A percentile compares a stretch with the other conserved stretches of the same genome.
Evolutionary conservation across 805 yeast species (phyloP).

Genomic region (Candida dajiaensis): DNA sequence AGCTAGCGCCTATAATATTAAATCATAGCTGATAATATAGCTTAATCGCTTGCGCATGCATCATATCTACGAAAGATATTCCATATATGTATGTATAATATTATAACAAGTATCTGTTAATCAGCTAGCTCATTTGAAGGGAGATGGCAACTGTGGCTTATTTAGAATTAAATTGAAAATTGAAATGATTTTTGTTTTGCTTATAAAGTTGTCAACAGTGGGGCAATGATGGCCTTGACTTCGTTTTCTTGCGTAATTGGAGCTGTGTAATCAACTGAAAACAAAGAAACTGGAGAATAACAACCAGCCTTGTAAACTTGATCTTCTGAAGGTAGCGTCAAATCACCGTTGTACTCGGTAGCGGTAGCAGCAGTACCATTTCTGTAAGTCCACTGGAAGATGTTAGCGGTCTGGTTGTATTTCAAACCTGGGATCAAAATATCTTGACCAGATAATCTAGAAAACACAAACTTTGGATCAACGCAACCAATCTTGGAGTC

Average conservation of each 20-base stretch:
- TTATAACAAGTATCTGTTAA: too few relatives aligned
- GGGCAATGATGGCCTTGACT: constrained; percentile 12
- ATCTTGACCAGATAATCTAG: constrained; percentile 40
- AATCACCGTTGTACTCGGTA: constrained; percentile 35
- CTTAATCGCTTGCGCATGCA: too few relatives aligned
- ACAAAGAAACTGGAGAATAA: constrained; percentile 39
- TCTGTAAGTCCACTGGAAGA: constrained; percentile 15
- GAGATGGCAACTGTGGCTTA: not conserved
- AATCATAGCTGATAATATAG: too few relatives aligned
- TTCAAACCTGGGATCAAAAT: constrained; percentile 8
- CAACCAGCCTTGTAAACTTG: constrained; percentile 29
- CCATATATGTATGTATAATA: too few relatives aligned
- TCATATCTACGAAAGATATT: too few relatives aligned
- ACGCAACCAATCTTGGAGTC: constrained; percentile 32
- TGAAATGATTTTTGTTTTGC: not conserved
- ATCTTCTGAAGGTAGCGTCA: constrained; percentile 38
- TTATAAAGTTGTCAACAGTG: not conserved
- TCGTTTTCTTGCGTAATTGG: constrained; percentile 10
- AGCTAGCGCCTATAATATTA: too few relatives aligned
- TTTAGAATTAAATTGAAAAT: not conserved
- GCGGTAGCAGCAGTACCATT: constrained; percentile 23
- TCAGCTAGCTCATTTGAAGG: not conserved
- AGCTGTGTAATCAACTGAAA: constrained; percentile 37
- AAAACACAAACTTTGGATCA: constrained; percentile 35
- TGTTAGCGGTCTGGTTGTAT: constrained; percentile 36